These are phyloP conservation scores for Xylaria sp. DNA, from an alignment of 2,329 filamentous ascomycete species.

Conservation along the genomic window DNA sequence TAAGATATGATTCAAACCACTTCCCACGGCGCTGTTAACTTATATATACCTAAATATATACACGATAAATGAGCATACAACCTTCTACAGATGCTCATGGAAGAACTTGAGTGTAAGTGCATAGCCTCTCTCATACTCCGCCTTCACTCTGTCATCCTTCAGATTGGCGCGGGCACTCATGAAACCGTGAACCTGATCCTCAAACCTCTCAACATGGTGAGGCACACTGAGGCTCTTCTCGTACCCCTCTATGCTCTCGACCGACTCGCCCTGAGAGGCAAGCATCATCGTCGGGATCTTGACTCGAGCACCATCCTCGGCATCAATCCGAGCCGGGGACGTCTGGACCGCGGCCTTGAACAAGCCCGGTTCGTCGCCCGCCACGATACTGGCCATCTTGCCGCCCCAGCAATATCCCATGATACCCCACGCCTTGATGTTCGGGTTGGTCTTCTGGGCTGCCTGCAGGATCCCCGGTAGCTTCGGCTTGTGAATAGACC, in stretches of 20 bases:
- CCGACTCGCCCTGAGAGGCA: constrained; percentile 71
- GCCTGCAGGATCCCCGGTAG: constrained; percentile 64
- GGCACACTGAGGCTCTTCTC: constrained; percentile 61
- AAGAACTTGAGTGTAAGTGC: constrained; percentile 68
- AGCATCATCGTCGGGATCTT: constrained; percentile 56
- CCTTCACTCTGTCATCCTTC: constrained; percentile 62
- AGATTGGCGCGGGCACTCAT: constrained; percentile 75
- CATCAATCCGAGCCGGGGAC: constrained; percentile 70
- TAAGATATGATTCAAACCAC: constrained; percentile 1
- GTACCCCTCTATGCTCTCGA: constrained; percentile 63
- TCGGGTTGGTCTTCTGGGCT: constrained; percentile 60
- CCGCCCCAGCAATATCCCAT: constrained; percentile 76
- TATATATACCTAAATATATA: constrained; percentile 1
- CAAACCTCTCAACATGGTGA: constrained; percentile 70
- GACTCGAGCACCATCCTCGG: constrained; percentile 61
- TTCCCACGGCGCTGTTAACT: background rate
- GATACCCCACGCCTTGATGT: constrained; percentile 66
- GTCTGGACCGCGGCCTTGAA: constrained; percentile 64
- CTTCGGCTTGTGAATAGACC: constrained; percentile 58
- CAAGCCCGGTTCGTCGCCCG: constrained; percentile 56
- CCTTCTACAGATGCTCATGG: constrained; percentile 54
- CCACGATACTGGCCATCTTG: constrained; percentile 65
- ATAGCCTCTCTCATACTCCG: constrained; percentile 70
- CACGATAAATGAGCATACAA: background rate
- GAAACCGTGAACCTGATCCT: constrained; percentile 74